These are phyloP conservation scores for Mycena albidolilacea DNA, from an alignment of 768 basidiomycete species.

Conservation along the genomic window DNA sequence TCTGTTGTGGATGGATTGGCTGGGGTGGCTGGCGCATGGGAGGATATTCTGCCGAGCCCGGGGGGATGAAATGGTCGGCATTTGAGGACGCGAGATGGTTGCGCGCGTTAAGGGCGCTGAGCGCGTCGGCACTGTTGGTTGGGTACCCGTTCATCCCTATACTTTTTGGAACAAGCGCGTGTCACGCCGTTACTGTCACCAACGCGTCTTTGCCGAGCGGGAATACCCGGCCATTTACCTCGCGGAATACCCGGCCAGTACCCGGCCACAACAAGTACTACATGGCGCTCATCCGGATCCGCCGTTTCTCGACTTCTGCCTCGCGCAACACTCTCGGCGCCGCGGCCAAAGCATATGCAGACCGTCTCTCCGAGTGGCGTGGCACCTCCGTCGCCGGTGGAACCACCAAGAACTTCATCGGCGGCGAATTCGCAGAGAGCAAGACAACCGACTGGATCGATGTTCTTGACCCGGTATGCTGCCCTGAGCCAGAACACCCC, in stretches of 20 bases:
- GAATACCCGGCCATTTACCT: too few relatives aligned
- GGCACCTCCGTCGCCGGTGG: slow-evolving; percentile 91
- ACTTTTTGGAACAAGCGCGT: not conserved
- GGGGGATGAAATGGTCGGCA: slow-evolving; percentile 10
- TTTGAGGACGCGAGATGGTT: slow-evolving; percentile 2
- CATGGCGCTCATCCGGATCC: slow-evolving; percentile 25
- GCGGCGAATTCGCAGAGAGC: slow-evolving; percentile 91
- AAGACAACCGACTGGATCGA: slow-evolving; percentile 86
- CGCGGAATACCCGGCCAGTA: too few relatives aligned
- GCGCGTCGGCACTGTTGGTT: not conserved
- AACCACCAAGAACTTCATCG: slow-evolving; percentile 92
- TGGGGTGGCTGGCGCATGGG: slow-evolving; percentile 21
- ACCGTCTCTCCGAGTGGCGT: slow-evolving; percentile 85
- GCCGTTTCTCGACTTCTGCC: slow-evolving; percentile 60
- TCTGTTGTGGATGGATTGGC: slow-evolving; percentile 41
- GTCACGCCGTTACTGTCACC: not conserved
- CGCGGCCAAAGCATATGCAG: slow-evolving; percentile 72
- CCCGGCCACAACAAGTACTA: not conserved
- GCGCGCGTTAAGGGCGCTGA: slow-evolving; percentile 8
- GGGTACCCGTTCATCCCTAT: not conserved
- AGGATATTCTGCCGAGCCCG: slow-evolving; percentile 13
- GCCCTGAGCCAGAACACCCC: not conserved
- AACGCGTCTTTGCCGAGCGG: too few relatives aligned
- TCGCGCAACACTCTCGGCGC: slow-evolving; percentile 66
- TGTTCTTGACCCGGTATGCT: slow-evolving; percentile 87